phyloP scores from a whole-genome alignment of 2,329 filamentous ascomycete genomes.

The Hymenotorrendiella dingleyae region DNA sequence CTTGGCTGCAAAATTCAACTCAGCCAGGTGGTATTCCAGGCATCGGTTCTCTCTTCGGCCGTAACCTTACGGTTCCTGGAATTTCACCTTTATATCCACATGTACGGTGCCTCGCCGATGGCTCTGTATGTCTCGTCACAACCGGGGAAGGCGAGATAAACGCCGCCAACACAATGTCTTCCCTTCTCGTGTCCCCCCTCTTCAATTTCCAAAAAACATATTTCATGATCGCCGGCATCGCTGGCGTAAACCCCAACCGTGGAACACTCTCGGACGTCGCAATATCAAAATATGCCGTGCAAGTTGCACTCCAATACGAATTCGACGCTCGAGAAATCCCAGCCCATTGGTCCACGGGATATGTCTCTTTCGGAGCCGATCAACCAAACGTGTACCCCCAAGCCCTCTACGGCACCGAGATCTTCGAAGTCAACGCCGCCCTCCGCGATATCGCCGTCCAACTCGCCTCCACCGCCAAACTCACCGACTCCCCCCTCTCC shows the following conservation, averaged over 20 bases:
- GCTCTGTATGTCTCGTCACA: conserved; percentile 59
- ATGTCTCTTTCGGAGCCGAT: conserved; percentile 55
- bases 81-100: conserved; percentile 55
- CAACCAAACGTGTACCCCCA: conserved; percentile 47
- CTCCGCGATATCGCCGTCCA: conserved; percentile 42
- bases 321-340: conserved; percentile 64
- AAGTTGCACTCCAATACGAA: conserved; percentile 70
- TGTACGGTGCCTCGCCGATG: conserved; percentile 54
- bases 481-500: conserved; percentile 44
- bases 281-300: conserved; percentile 61
- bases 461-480: conserved; percentile 43
- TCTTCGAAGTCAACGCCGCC: conserved; percentile 56
- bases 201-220: conserved; percentile 64
- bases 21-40: conserved; percentile 41
- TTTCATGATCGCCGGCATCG: conserved; percentile 66
- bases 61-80: conserved; percentile 51
- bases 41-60: conserved; percentile 42
- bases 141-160: conserved; percentile 58
- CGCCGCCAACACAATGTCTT: conserved; percentile 57
- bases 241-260: conserved; percentile 62
- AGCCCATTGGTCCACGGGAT: conserved; percentile 56
- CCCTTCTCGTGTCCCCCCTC: conserved; percentile 51
- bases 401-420: conserved; percentile 59
- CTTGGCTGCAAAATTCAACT: not conserved
- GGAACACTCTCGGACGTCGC: conserved; percentile 61